Base-by-base conservation (phyloP, 176 grass and related monocot genomes). In the Oryza meridionalis region DNA sequence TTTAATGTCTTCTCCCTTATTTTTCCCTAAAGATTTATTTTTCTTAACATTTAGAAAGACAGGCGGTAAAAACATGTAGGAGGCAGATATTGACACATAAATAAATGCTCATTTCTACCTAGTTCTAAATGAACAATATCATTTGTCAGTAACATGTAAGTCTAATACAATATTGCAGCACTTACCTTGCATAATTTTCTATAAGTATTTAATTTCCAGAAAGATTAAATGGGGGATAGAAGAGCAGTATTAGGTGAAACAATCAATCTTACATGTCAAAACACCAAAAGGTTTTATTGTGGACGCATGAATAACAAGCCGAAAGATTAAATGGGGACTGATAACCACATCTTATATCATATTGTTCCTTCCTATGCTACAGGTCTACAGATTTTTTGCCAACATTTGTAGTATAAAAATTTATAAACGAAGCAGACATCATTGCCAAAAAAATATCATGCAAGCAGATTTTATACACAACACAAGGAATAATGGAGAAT, bases 291-390 rank as follows among this genome's bases (percentile, higher is more conserved):
- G 22, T 9, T 15, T 4, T 3, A 78, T 44, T 64, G 37, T 16
- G 69, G 4, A 19, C 25, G 31, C 6, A 25, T 27, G 26, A 40
- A 75, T 17, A 75, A n/a, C 14, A 4, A 84, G 9, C 49, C 64
- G 43, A 69, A 8, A 69, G 38, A 22, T 77, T 6, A 70, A 70
- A 51, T 44, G 19, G 7, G 19, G 7, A 61, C 45, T 85, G 70
- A 73, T 53, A 82, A 14, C 35, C 51, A 82, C 15, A 70, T 27
- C 45, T 15, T 64, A 63, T 73, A 72, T 21, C 50, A 62, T 37
- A 71, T 25, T 58, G 13, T 31, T 46, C 69, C 24, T 73, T 82
- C 69, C 38, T 73, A 22, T 21, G 1, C 27, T 31, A 53, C 4
- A 6, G 15, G 51, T 58, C 51, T 21, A 58, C 51, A 58, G 50